Base-by-base conservation (phyloP, 2,329 filamentous ascomycete species). In the Epichloe glyceriae region DNA sequence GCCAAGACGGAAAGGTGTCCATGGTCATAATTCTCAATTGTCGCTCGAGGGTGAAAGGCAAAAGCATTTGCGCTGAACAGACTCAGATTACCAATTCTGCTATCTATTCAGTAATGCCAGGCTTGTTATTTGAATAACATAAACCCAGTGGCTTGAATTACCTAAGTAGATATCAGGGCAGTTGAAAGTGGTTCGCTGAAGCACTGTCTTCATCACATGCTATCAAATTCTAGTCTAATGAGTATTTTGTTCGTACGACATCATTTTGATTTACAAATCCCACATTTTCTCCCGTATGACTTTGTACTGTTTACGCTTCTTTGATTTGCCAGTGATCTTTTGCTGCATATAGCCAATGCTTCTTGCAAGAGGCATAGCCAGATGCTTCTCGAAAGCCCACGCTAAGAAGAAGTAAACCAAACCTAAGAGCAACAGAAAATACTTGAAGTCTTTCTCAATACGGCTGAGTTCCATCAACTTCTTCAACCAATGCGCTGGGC, bases 271-370 rank as follows among this genome's bases (percentile, higher is more conserved):
- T 51, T 49, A 47, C 20, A 55, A 57, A 15, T 57, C 53, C 39
- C 60, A 57, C 43, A 64, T 62, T 22, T 79, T 72, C 62, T 93
- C 85, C 47, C 76, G 63, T 33, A 96, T 83, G 19, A 88, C 59
- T 70, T 97, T 97, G 64, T 96, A 96, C 69, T 83, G 74, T 68
- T 95, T 95, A 56, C 89, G 78, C 68, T 85, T 81, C 72, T 96
- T 96, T 42, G 72, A 69, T 62, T 73, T 74, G 47, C 77, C 66
- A 57, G 78, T 68, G 64, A 88, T 50, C n/a, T 65, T 68, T 47
- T 76, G 68, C 61, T 82, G 85, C 15, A 76, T 57, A 33, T 69
- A 70, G 1, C 87, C 88, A 50, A 95, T 70, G 45, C 73, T 67
- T 54, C 79, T 81, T 17, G 88, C 85, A 50, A 95, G 57, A 20